phyloP scores from a whole-genome alignment of 371 early-diverging fungal species.

The Mucor irregularis region DNA sequence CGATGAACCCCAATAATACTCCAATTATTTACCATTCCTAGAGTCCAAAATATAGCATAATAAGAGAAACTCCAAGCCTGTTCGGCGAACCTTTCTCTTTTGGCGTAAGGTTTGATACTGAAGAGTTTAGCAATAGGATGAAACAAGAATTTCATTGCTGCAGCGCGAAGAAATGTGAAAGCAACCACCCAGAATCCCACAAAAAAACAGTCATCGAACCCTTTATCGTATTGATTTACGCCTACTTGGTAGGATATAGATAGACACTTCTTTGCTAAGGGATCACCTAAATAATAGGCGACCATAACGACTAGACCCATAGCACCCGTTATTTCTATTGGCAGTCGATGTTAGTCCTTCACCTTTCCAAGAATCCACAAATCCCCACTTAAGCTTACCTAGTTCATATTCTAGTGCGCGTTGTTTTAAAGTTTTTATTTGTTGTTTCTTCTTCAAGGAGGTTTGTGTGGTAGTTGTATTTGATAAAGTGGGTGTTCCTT shows the following conservation, averaged over 20 bases:
- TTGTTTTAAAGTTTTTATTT: conserved; percentile 11
- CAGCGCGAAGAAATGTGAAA: conserved; percentile 70
- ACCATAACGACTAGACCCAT: not conserved
- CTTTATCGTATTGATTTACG: conserved; percentile 39
- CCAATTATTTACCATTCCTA: conserved; percentile 58
- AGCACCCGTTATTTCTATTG: conserved; percentile 12
- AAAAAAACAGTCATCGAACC: conserved; percentile 59
- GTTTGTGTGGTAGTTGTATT: not conserved
- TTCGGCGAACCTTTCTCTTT: conserved; percentile 67
- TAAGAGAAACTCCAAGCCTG: conserved; percentile 61
- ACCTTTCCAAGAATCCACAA: not conserved
- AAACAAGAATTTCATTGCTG: conserved; percentile 59
- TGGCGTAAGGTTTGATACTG: conserved; percentile 51
- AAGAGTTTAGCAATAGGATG: conserved; percentile 55
- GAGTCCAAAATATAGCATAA: conserved; percentile 59
- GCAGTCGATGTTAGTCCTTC: not conserved
- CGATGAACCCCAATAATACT: no score
- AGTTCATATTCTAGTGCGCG: conserved; percentile 15
- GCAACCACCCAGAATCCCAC: conserved; percentile 67
- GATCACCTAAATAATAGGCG: conserved; percentile 2
- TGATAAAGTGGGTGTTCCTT: no score
- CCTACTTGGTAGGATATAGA: conserved; percentile 6
- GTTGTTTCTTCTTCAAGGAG: not conserved
- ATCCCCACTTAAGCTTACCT: conserved; percentile 5
- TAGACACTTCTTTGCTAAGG: conserved; percentile 14